Percentiles rank a stretch among this genome's conserved stretches.
These are phyloP conservation scores for Talaromyces sp. DNA, from an alignment of 2,329 filamentous ascomycete species.

Conservation along the genomic window DNA sequence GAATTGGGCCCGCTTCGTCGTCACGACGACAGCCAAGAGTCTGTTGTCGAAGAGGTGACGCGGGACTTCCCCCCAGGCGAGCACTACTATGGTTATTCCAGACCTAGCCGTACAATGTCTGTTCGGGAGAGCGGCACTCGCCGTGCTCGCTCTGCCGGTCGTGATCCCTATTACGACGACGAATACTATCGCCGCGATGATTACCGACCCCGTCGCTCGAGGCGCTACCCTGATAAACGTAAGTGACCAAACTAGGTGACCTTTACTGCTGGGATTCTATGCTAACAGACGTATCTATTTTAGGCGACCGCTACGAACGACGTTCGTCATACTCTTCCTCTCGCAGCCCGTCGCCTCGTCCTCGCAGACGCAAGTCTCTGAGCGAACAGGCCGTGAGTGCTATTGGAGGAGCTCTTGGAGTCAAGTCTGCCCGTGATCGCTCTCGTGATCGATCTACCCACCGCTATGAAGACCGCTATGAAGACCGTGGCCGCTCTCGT, in stretches of 20 bases:
- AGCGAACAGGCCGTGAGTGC: constrained; percentile 48
- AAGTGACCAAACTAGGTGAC: constrained; percentile 15
- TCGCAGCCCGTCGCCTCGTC: constrained; percentile 34
- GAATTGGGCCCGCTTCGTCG: constrained; percentile 17
- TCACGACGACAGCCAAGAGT: constrained; percentile 64
- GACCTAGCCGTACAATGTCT: constrained; percentile 20
- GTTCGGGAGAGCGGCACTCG: constrained; percentile 28
- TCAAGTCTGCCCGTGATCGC: constrained; percentile 39
- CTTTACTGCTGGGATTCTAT: not conserved
- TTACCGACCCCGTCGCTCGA: constrained; percentile 34
- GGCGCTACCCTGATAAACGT: constrained; percentile 42
- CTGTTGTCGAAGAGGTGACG: constrained; percentile 69
- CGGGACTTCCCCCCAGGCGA: constrained; percentile 77
- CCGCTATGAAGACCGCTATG: constrained; percentile 40
- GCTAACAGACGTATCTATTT: not conserved
- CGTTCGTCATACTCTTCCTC: constrained; percentile 31
- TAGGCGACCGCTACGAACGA: constrained; percentile 26
- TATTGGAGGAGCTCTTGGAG: constrained; percentile 50
- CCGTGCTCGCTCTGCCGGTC: constrained; percentile 31
- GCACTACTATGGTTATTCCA: constrained; percentile 26
- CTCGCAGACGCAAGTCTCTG: constrained; percentile 42
- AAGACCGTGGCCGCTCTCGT: constrained; percentile 43
- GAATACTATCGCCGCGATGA: constrained; percentile 32
- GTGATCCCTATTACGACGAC: constrained; percentile 29
- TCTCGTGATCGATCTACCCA: constrained; percentile 27